These are phyloP conservation scores for Pseudocercospora fijiensis DNA, from an alignment of 2,329 filamentous ascomycete genomes.

Conservation along the genomic window DNA sequence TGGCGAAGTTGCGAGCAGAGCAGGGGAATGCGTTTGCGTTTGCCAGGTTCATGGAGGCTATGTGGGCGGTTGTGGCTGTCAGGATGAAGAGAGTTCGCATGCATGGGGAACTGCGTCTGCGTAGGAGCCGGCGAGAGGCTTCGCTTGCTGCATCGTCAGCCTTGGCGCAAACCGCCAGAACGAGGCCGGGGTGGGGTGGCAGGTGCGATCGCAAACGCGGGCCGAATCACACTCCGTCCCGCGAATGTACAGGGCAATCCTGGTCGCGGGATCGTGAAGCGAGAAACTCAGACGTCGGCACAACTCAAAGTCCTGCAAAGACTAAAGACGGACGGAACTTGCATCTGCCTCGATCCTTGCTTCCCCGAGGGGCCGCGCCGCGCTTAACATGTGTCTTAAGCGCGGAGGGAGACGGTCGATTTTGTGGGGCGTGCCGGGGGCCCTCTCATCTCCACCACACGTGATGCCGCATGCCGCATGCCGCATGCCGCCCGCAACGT, in stretches of 20 bases:
- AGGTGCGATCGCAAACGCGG: conserved; percentile 7
- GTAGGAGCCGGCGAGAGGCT: neutral
- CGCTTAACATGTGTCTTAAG: conserved; percentile 18
- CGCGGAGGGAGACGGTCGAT: conserved; percentile 4
- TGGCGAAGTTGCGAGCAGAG: conserved; percentile 17
- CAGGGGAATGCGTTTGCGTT: conserved; percentile 9
- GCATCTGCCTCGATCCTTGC: conserved; percentile 14
- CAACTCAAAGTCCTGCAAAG: no score
- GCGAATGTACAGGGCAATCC: conserved; percentile 9
- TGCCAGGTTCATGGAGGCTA: conserved; percentile 7
- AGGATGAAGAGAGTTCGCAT: conserved; percentile 26
- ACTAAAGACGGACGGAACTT: conserved; percentile 8
- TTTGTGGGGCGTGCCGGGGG: conserved; percentile 13
- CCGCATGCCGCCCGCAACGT: neutral
- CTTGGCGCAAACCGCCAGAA: conserved; percentile 17
- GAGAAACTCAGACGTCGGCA: conserved; percentile 7
- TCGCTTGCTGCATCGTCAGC: conserved; percentile 8
- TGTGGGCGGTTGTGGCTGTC: conserved; percentile 13
- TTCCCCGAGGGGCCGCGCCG: conserved; percentile 9
- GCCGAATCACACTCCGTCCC: conserved; percentile 10
- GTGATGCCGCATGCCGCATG: conserved; percentile 2
- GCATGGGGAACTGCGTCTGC: conserved; percentile 18
- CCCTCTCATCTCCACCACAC: conserved; percentile 9
- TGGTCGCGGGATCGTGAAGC: no score
- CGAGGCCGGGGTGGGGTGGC: no score